Evolutionary conservation across 331 rosid genomes (phyloP).

Genomic region (Quercus lobata): DNA sequence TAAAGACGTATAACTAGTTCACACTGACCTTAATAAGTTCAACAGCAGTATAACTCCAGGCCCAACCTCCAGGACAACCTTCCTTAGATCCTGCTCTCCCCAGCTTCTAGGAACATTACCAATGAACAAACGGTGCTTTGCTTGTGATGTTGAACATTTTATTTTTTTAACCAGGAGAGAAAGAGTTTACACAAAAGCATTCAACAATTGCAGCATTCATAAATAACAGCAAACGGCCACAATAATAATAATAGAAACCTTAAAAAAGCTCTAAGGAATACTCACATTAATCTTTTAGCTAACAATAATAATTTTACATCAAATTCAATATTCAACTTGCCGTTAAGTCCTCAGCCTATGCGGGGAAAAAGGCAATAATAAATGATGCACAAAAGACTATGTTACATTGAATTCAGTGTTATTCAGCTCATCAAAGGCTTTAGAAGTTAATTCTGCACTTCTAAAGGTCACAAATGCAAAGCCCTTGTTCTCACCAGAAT

Average conservation of each 20-base stretch:
- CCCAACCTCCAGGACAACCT: constrained; percentile 64
- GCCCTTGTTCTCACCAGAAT: constrained; percentile 68
- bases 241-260: too few species aligned
- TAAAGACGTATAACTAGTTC: not conserved
- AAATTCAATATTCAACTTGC: constrained; percentile 1
- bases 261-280: too few species aligned
- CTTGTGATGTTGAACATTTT: constrained; percentile 88
- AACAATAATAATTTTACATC: not conserved
- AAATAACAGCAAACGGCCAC: not conserved
- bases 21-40: constrained; percentile 81
- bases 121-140: constrained; percentile 90
- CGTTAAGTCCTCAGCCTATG: not conserved
- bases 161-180: constrained; percentile 65
- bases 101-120: constrained; percentile 93
- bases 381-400: not conserved
- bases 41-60: constrained; percentile 73
- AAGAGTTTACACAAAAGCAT: not conserved
- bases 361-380: not conserved
- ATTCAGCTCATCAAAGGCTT: constrained; percentile 79
- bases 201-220: not conserved
- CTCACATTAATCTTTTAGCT: constrained; percentile 1
- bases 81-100: constrained; percentile 83
- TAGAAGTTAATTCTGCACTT: constrained; percentile 74
- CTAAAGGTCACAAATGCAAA: constrained; percentile 82
- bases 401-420: constrained; percentile 72